Conservation (phyloP, 371 early-diverging fungal species). For the Apophysomyces variabilis region DNA sequence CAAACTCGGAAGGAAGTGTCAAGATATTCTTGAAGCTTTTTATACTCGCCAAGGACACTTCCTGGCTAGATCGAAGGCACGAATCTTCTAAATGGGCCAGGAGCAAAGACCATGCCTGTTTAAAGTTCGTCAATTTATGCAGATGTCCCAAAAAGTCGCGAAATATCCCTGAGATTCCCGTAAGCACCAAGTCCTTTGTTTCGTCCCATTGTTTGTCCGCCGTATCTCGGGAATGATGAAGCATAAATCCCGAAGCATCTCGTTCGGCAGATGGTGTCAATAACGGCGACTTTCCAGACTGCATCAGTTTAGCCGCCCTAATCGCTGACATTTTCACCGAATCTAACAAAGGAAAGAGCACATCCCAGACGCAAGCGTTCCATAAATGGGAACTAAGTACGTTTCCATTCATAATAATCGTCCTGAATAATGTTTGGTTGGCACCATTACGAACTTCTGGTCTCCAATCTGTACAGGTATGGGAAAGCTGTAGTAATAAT, state of each 20-base stretch:
- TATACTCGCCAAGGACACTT: conserved; percentile 78
- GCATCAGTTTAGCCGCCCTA: conserved; percentile 40
- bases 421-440: conserved; percentile 93
- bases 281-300: conserved; percentile 28
- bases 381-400: conserved; percentile 74
- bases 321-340: conserved; percentile 66
- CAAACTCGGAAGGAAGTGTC: conserved; percentile 46
- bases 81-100: conserved; percentile 79
- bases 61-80: conserved; percentile 72
- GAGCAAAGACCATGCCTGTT: conserved; percentile 66
- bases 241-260: conserved; percentile 51
- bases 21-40: conserved; percentile 68
- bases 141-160: conserved; percentile 69
- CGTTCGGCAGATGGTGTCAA: conserved; percentile 32
- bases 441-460: conserved; percentile 95
- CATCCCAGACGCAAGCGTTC: conserved; percentile 87
- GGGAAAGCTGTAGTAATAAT: conserved; percentile 79
- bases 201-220: conserved; percentile 96
- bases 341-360: conserved; percentile 90
- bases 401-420: conserved; percentile 85
- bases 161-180: conserved; percentile 75
- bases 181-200: conserved; percentile 84
- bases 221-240: conserved; percentile 75
- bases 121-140: conserved; percentile 62
- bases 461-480: conserved; percentile 84